Conservation (phyloP, 805 yeast species). For the Cyberlindnera mrakii region DNA sequence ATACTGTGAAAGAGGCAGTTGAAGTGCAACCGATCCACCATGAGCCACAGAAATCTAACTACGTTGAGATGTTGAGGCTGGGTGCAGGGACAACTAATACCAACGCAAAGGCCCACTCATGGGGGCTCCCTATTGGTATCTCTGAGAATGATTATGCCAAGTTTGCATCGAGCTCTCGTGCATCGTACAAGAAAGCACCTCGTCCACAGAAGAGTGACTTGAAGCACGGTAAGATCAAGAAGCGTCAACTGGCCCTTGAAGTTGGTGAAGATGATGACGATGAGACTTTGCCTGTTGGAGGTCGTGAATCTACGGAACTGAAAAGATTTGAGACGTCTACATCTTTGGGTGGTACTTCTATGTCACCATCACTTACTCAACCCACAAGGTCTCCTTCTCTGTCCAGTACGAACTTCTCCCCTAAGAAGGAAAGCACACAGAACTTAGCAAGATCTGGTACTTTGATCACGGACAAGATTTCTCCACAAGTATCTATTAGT, state of each 20-base stretch:
- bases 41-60: conserved; percentile 46
- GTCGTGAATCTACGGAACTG: conserved; percentile 13
- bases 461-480: conserved; percentile 12
- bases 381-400: conserved; percentile 7
- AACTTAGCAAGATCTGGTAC: conserved; percentile 20
- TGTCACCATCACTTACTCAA: conserved; percentile 1
- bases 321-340: conserved; percentile 11
- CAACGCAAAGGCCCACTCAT: conserved; percentile 38
- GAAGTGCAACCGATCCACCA: conserved; percentile 14
- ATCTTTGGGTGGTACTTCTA: conserved; percentile 1
- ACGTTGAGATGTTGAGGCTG: conserved; percentile 38
- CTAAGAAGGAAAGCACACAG: conserved; percentile 3
- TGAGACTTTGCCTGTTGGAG: background rate
- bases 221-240: conserved; percentile 58
- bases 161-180: conserved; percentile 7
- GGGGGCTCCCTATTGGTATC: conserved; percentile 52
- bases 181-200: conserved; percentile 12
- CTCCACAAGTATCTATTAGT: conserved; percentile 20
- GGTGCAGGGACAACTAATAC: conserved; percentile 44
- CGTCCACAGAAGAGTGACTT: conserved; percentile 33
- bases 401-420: conserved; percentile 9
- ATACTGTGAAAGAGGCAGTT: conserved; percentile 12
- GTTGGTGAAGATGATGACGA: conserved; percentile 55
- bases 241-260: conserved; percentile 67
- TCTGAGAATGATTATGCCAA: conserved; percentile 35